Evolutionary conservation across 1,139 yeast species (phyloP), one percentile per base, ranked within the genome.

Genomic region (Fermentozyma sake): DNA sequence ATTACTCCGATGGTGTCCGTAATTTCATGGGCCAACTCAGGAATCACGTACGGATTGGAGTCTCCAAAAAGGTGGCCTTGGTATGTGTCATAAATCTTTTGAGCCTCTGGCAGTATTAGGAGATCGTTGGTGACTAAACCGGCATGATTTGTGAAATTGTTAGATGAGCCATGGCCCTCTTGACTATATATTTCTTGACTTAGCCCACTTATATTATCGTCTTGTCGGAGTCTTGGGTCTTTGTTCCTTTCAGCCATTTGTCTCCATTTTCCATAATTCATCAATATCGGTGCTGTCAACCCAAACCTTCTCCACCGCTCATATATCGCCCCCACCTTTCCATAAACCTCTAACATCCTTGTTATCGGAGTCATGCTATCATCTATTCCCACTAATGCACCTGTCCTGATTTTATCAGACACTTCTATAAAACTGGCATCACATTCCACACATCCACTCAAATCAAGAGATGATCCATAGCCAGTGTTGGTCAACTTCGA

Each of bases 401-500:
- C 55, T 17, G 35, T 26, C 4, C 26, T 14, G 3, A 38, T 11
- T 13, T 23, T 26, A n/a, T 28, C 14, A 12, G 29, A 27, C 3
- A 23, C 14, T n/a, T 30, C 14, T 22, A 64, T 41, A 20, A 57
- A 51, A 34, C 68, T 43, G 25, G 61, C 46, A 13, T 76, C 84
- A 38, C 79, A 72, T 34, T 68, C 74, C 0, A 74, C 76, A 4
- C 48, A 32, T 1, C 80, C 80, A 2, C 45, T 33, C 7, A 52
- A 32, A 34, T 70, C 69, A 29, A 75, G 49, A 11, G 74, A 69
- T 1, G 80, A 68, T 1, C 82, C 82, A 28, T 43, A 50, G 1
- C 82, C 84, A 3, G 80, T 71, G 42, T 76, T 76, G 9, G 80
- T 73, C 29, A 66, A 42, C 6, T 54, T 44, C 3, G 69, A 58